Base-by-base conservation (phyloP, 768 basidiomycete genomes). In the Lactarius trivialis region DNA sequence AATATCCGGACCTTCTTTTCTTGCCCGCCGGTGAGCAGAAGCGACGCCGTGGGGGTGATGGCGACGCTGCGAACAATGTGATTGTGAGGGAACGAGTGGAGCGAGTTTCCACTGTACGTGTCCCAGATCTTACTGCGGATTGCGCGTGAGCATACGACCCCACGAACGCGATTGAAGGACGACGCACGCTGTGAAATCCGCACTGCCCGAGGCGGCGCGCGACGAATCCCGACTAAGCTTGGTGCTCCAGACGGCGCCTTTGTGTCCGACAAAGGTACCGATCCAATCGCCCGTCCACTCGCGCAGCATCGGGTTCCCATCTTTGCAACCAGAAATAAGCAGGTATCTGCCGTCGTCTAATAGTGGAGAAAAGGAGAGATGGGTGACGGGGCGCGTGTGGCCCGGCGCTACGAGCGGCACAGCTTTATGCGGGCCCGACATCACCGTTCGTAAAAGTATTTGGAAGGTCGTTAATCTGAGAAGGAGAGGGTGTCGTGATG, bases 231-330 rank as follows among this genome's bases (percentile, higher is more conserved):
- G 76, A 30, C 89, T 92, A 63, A 99, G 83, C 75, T 97, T 96
- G 55, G 91, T 90, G 67, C 90, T 86, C 96, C 96, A 99, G 4
- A 99, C 96, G 8, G 96, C 96, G 68, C 96, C 97, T 73, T 92
- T 91, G 76, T 91, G 89, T 26, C 89, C 89, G 45, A 91, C 79
- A 73, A 91, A 92, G 19, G 89, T 91, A 39, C 97, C 97, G 72
- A 97, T 91, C 97, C 97, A 99, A 75, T 99, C 97, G 36, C 96
- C 96, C 59, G 92, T 91, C 95, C 95, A 96, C 71, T 93, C 89
- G 71, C 93, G 85, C 68, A 97, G 78, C 92, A 96, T 95, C 50
- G 93, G 95, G 70, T 93, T 98, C 36, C 97, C 97, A 80, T 98
- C 97, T 76, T 98, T 99, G 80, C 97, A 98, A 69, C 91, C 90